Conservation (phyloP, 768 basidiomycete genomes). For the Mycena galericulata region DNA sequence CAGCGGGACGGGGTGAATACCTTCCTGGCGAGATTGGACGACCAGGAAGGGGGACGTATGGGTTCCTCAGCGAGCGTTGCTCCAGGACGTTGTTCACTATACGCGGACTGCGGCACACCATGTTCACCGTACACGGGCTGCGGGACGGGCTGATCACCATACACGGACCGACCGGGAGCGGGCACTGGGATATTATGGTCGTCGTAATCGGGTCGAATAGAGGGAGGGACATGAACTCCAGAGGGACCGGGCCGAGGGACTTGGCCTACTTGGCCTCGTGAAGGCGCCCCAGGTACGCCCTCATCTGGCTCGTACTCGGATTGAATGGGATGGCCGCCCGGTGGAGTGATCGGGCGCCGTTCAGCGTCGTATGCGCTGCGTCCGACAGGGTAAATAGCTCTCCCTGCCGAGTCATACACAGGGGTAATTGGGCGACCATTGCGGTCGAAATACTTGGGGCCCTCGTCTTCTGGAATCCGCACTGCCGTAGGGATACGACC, state of each 20-base stretch:
- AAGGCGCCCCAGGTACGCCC: not conserved
- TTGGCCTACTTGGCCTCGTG: not conserved
- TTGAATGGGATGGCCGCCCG: not conserved
- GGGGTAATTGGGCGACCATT: constrained; percentile 18
- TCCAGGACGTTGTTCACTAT: too few species aligned
- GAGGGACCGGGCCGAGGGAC: not conserved
- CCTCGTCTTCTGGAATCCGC: constrained; percentile 8
- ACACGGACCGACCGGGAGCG: not conserved
- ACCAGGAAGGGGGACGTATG: constrained; percentile 21
- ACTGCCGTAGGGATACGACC: constrained; percentile 31
- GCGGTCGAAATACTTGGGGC: constrained; percentile 20
- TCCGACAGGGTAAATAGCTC: constrained; percentile 11
- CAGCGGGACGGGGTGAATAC: constrained; percentile 45
- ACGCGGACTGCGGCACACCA: not conserved
- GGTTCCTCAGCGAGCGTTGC: constrained; percentile 7
- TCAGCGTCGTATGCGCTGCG: constrained; percentile 20
- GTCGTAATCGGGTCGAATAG: not conserved
- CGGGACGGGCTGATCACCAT: not conserved
- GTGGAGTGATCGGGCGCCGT: constrained; percentile 21
- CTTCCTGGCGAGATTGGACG: constrained; percentile 30
- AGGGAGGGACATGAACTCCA: constrained; percentile 1
- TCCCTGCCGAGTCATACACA: constrained; percentile 7
- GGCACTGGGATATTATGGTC: constrained; percentile 1
- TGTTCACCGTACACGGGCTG: constrained; percentile 12
- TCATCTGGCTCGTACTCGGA: constrained; percentile 16